Percentiles rank a stretch among this genome's conserved stretches.
Conservation (phyloP, 2,329 filamentous ascomycete genomes). For the Pseudogymnoascus sp. region DNA sequence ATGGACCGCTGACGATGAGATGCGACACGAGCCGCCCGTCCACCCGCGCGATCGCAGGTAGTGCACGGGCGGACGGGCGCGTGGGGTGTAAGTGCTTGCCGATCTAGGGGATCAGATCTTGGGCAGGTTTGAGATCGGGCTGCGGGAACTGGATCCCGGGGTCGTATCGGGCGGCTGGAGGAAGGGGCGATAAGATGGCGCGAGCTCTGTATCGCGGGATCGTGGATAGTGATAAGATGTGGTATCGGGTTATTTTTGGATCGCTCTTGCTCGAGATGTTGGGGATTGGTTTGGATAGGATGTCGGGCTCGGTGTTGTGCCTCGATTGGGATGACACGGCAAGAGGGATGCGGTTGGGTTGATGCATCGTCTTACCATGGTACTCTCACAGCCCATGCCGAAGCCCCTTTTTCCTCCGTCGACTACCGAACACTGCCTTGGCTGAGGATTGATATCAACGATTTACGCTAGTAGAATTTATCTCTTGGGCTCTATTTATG, state of each 20-base stretch:
- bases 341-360: neutral
- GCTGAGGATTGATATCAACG: neutral
- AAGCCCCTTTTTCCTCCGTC: neutral
- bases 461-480: neutral
- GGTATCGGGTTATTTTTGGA: neutral
- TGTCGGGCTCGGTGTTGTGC: neutral
- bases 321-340: neutral
- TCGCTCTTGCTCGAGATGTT: neutral
- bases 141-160: neutral
- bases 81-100: neutral
- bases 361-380: neutral
- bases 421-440: neutral
- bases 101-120: neutral
- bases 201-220: neutral
- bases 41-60: neutral
- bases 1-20: neutral
- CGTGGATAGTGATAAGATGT: constrained; percentile 2
- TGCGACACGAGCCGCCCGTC: constrained; percentile 3
- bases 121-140: neutral
- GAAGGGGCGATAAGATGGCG: neutral
- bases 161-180: neutral
- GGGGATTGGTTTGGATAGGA: neutral
- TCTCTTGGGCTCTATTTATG: neutral
- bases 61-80: neutral
- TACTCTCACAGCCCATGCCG: neutral